Evolutionary conservation across 164 flowering plant genomes (phyloP), one percentile per base, ranked within the genome.

Genomic region (Taxillus chinensis): DNA sequence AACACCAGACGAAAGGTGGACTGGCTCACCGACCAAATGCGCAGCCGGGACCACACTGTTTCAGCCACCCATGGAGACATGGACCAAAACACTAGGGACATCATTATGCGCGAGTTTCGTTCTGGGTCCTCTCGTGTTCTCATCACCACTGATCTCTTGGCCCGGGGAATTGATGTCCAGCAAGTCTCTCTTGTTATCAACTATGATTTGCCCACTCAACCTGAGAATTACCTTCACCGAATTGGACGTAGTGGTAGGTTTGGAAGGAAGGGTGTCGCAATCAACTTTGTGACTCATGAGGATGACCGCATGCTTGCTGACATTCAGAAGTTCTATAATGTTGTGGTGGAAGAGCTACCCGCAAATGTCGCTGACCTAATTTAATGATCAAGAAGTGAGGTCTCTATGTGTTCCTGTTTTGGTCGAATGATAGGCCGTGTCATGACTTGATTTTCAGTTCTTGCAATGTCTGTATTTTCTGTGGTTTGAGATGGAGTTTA

Each of bases 1-100:
- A 57, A 57, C 59, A 57, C 59, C 4, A 37, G 59, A 15, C 59
- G 59, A 41, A 57, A 57, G 59, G 59, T 57, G 10, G 59, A 57
- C 41, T 57, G 59, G 59, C 59, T 57, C 5, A 38, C 40, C 3
- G 59, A 57, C 59, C 7, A 57, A n/a, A 57, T 57, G 41, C 11
- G 59, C 8, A 57, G 41, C 41, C 59, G 59, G 1, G 59, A 57
- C 11, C 41, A 38, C 41, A 57, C 59, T 0, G 59, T 57, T 15
- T 57, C 59, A 12, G 59, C 59, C 14, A 57, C 41, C 41, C 59
- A 57, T 13, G 59, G 41, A 57, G 59, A 57, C 41, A 57, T 57
- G 59, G 41, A 57, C 41, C 59, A 57, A n/a, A 57, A 57, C 59
- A 38, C 59, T 4, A 7, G 59, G 11, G 59, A 57, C 11, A 38